phyloP scores from a whole-genome alignment of 768 basidiomycete species.

The Kwoniella bestiolae region DNA sequence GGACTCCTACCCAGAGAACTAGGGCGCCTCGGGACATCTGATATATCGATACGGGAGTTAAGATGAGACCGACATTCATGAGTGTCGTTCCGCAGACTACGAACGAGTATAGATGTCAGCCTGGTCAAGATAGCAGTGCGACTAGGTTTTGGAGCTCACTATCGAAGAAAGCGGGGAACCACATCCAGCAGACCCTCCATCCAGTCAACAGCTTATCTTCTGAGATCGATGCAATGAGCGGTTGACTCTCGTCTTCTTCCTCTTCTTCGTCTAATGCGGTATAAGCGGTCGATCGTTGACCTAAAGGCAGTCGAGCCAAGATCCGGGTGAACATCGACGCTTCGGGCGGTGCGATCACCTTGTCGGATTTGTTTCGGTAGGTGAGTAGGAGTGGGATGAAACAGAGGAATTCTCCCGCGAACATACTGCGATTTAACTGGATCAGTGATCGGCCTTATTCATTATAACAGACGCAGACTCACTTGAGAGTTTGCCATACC shows the following conservation, averaged over 20 bases:
- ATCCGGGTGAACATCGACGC: slow-evolving; percentile 36
- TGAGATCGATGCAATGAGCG: background rate
- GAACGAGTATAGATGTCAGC: background rate
- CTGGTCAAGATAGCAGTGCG: background rate
- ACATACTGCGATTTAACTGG: slow-evolving; percentile 59
- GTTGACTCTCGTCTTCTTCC: slow-evolving; percentile 14
- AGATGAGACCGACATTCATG: slow-evolving; percentile 95
- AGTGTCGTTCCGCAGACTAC: slow-evolving; percentile 69
- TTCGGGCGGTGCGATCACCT: slow-evolving; percentile 14
- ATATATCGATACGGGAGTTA: slow-evolving; percentile 95
- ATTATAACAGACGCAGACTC: slow-evolving; percentile 10
- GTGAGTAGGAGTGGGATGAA: slow-evolving; percentile 44
- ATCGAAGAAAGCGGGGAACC: slow-evolving; percentile 56
- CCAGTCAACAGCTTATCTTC: slow-evolving; percentile 32
- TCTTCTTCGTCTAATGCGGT: slow-evolving; percentile 14
- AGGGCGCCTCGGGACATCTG: slow-evolving; percentile 86
- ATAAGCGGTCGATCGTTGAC: slow-evolving; percentile 26
- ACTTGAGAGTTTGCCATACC: slow-evolving; percentile 58
- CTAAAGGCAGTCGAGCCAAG: slow-evolving; percentile 21
- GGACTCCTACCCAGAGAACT: slow-evolving; percentile 87
- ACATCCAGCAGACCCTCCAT: slow-evolving; percentile 47
- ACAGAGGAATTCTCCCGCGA: slow-evolving; percentile 83
- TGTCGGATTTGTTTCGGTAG: slow-evolving; percentile 33
- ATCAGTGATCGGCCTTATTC: background rate
- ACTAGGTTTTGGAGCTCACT: slow-evolving; percentile 40